Evolutionary conservation across 1,284 basidiomycete species (phyloP), one percentile per base, ranked within the genome.

Genomic region (Sanghuangporus sanghuang): DNA sequence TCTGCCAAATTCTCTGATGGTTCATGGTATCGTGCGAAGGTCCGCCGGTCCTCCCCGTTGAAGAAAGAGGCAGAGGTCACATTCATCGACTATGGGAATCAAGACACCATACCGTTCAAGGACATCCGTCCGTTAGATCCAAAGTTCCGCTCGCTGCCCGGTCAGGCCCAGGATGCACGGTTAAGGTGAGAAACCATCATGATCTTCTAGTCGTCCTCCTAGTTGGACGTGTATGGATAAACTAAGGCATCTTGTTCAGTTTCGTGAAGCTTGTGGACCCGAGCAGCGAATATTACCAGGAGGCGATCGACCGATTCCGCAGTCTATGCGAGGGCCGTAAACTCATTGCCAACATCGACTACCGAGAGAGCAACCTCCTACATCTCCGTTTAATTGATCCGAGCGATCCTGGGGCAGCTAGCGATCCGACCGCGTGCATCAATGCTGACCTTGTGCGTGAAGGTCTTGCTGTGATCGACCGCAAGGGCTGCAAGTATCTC

Each of bases 21-120:
- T 27, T 83, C 89, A 64, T 98, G 95, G 95, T 98, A 97, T 75
- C 90, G 95, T 62, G 95, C 95, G 49, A 91, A 87, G 77, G 88
- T 97, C 67, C 89, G 89, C 65, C 85, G 90, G 42, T 79, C 86
- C 27, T 95, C 91, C 40, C 85, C 88, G 3, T 71, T 93, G 57
- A 96, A 95, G 78, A 94, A 91, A 73, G 90, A 93, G 74, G 92
- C 90, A 2, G 92, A 95, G 72, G 87, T 95, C 44, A 90, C 87
- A 6, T 93, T 92, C 74, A 92, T 93, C 67, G 91, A 92, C 75
- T 93, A 93, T 70, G 94, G 94, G 58, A 95, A 96, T 73, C 92
- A 95, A 77, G 92, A 94, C 71, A 91, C 84, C 3, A 79, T 95
- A 35, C 76, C 86, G 1, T 95, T 93, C 75, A 76, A 81, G 23